These are phyloP conservation scores for Gentiana dahurica DNA, from an alignment of 257 asterid genomes.

Conservation along the genomic window DNA sequence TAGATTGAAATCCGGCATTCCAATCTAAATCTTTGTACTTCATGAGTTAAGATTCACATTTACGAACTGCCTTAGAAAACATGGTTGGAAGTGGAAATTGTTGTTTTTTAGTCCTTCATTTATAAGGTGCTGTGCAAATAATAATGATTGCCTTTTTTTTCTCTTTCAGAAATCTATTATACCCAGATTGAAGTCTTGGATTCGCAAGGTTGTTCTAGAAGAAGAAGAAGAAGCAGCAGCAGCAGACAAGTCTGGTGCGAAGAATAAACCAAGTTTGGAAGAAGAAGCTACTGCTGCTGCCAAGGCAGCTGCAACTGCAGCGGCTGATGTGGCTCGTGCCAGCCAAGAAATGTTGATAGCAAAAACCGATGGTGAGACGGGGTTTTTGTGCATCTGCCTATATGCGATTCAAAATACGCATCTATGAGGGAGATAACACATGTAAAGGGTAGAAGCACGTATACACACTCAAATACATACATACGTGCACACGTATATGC, in stretches of 20 bases:
- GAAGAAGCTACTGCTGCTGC: constrained; percentile 92
- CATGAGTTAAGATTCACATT: neutral
- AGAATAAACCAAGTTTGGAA: constrained; percentile 53
- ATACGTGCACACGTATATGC: too few species aligned
- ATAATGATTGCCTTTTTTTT: constrained; percentile 11
- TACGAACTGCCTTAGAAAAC: too few species aligned
- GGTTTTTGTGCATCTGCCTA: too few species aligned
- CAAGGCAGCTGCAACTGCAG: constrained; percentile 89
- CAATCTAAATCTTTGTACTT: neutral
- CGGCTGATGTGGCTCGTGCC: constrained; percentile 87
- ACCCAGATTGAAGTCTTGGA: constrained; percentile 90
- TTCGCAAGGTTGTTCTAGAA: constrained; percentile 65
- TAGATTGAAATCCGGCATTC: neutral
- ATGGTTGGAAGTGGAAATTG: too few species aligned
- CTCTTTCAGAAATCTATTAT: constrained; percentile 55
- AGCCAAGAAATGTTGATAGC: constrained; percentile 78
- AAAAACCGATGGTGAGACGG: constrained; percentile 52
- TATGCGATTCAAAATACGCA: too few species aligned
- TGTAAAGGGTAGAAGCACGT: too few species aligned
- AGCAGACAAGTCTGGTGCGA: constrained; percentile 28
- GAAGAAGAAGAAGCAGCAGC: constrained; percentile 35
- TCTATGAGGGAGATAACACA: too few species aligned
- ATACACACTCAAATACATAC: too few species aligned
- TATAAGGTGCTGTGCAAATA: neutral
- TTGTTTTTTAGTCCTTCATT: too few species aligned